These are phyloP conservation scores for Venturia aucupariae DNA, from an alignment of 2,329 filamentous ascomycete genomes.

Conservation along the genomic window DNA sequence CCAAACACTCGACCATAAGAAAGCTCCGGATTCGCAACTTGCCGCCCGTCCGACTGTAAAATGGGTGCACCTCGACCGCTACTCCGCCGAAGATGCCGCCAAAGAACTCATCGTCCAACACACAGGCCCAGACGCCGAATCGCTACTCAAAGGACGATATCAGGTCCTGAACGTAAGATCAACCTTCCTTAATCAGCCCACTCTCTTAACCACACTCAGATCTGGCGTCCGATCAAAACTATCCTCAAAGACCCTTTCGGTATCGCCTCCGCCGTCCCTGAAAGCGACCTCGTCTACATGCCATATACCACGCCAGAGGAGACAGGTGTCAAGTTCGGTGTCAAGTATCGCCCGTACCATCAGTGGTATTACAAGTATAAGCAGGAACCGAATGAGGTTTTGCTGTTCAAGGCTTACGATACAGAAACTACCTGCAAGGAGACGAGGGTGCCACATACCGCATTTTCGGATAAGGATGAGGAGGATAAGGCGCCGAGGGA, in stretches of 20 bases:
- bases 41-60: neutral
- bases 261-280: conserved; percentile 24
- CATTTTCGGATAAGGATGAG: conserved; percentile 23
- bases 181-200: neutral
- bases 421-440: conserved; percentile 26
- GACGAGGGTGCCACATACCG: conserved; percentile 26
- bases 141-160: conserved; percentile 22
- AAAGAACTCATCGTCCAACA: conserved; percentile 17
- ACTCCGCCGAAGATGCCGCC: neutral
- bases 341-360: conserved; percentile 16
- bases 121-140: conserved; percentile 24
- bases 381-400: conserved; percentile 23
- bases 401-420: conserved; percentile 30
- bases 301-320: conserved; percentile 25
- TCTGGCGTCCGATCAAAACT: conserved; percentile 27
- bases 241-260: conserved; percentile 26
- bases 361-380: conserved; percentile 27
- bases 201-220: neutral
- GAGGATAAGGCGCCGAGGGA: conserved; percentile 24
- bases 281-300: conserved; percentile 22
- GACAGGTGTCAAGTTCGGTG: conserved; percentile 24
- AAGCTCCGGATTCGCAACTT: conserved; percentile 7
- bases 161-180: conserved; percentile 27
- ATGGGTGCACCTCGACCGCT: conserved; percentile 10
- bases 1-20: conserved; percentile 10